Conservation (phyloP, 225 moss, liverwort and hornwort genomes). For the Antitrichia curtipendula region DNA sequence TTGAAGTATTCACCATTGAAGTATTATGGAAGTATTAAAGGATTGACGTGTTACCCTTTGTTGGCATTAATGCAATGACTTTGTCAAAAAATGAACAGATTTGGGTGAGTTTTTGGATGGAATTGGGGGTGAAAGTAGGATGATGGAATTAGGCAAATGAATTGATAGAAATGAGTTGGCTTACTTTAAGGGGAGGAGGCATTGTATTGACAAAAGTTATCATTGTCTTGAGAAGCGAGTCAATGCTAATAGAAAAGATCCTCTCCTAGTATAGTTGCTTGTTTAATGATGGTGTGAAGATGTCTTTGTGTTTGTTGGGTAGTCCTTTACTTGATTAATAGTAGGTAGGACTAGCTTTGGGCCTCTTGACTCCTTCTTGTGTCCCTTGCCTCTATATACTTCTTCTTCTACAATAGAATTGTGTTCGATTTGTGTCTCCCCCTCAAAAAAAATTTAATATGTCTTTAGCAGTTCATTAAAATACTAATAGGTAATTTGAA, state of each 20-base stretch:
- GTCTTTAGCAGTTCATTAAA: neutral
- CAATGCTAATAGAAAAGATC: neutral
- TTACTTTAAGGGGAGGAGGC: neutral
- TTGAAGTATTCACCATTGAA: neutral
- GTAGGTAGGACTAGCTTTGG: neutral
- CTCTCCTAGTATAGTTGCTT: neutral
- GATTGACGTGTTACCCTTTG: accelerated
- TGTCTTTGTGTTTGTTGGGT: accelerated
- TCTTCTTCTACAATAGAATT: neutral
- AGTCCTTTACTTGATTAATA: accelerated
- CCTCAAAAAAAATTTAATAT: neutral
- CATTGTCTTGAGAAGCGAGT: accelerated
- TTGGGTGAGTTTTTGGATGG: accelerated
- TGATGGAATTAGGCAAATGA: accelerated
- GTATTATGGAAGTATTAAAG: too few relatives aligned
- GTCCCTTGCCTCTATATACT: neutral
- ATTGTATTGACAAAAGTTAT: neutral
- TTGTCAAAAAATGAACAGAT: neutral
- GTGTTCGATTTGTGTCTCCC: accelerated
- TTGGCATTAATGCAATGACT: too few relatives aligned
- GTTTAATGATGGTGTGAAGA: neutral
- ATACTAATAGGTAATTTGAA: neutral
- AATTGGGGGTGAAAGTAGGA: neutral
- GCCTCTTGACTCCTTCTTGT: accelerated
- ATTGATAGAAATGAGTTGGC: accelerated